Evolutionary conservation across 805 yeast genomes (phyloP).

Genomic region (Pichia nakasei): DNA sequence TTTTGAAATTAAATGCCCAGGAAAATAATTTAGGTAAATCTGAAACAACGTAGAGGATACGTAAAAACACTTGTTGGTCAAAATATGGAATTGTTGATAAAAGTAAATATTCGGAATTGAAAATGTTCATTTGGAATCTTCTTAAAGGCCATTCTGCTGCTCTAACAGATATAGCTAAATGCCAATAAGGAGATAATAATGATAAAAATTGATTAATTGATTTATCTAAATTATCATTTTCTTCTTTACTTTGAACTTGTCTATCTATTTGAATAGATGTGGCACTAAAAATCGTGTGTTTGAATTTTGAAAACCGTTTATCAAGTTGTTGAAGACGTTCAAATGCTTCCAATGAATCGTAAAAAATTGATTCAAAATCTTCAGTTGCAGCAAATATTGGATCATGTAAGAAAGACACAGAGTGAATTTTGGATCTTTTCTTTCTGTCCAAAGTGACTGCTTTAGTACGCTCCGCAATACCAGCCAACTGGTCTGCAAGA

Average conservation of each 20-base stretch:
- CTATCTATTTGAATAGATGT: conserved; percentile 75
- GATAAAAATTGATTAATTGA: conserved; percentile 70
- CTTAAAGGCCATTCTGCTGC: conserved; percentile 95
- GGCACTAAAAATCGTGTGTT: conserved; percentile 69
- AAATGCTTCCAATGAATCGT: conserved; percentile 66
- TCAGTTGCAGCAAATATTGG: conserved; percentile 88
- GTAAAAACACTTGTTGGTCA: conserved; percentile 60
- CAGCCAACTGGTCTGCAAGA: conserved; percentile 75
- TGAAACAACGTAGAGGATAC: conserved; percentile 64
- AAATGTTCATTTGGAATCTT: conserved; percentile 76
- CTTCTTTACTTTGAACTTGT: conserved; percentile 71
- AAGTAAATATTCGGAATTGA: conserved; percentile 65
- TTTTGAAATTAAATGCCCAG: conserved; percentile 63
- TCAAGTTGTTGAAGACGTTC: conserved; percentile 66
- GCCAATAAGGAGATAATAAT: conserved; percentile 68
- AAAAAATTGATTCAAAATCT: conserved; percentile 76
- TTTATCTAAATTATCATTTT: conserved; percentile 59
- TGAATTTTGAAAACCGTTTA: conserved; percentile 63
- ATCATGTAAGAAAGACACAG: conserved; percentile 80
- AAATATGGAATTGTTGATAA: conserved; percentile 77
- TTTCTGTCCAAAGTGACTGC: conserved; percentile 81
- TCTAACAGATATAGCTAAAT: conserved; percentile 62
- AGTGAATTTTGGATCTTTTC: conserved; percentile 75
- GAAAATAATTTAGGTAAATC: conserved; percentile 70
- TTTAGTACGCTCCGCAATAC: conserved; percentile 52